Evolutionary conservation across 148 eudicot species (phyloP), one percentile per base, ranked within the genome.

Genomic region (Linanthus parryae): DNA sequence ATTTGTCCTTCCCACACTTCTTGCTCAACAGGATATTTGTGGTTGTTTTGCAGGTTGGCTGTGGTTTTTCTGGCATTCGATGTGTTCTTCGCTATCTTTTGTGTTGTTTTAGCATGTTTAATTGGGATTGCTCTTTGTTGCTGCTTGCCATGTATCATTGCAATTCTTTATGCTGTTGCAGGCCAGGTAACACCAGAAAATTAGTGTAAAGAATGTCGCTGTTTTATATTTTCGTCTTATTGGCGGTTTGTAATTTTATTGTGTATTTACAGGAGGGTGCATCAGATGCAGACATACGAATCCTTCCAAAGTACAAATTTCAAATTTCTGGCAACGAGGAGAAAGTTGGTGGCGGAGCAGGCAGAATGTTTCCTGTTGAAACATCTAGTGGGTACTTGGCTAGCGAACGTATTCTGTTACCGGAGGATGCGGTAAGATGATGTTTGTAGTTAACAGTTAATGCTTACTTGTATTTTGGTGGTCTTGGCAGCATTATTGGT

Each of bases 131-230:
- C 96, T 65, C 80, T 91, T 27, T 91, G 98, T 56, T 91, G 98
- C 82, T 91, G 98, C 70, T 75, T 91, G 69, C 96, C 98, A 22
- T 91, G 98, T 69, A 91, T 91, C 33, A 91, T 91, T 66, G 98
- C 98, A 24, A 75, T 91, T 70, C 87, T 91, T 13, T 91, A 91
- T 48, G 81, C 88, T 22, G 80, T 91, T 73, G 84, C 89, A 11
- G 98, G 95, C 64, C 95, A 87, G 85, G 98, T 91, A 82, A 38
- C 61, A 22, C 0, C 6, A n/a, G 20, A 40, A 22, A 26, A 50
- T 0, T 31, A 16, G 18, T 35, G 10, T 57, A 28, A 9, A 49
- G 26, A 43, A 31, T 5, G 35, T 31, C n/a, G n/a, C n/a, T n/a
- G n/a, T n/a, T n/a, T n/a, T n/a, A n/a, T n/a, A n/a, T n/a, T n/a